These are phyloP conservation scores for Fusarium buxicola DNA, from an alignment of 2,329 filamentous ascomycete genomes.

Conservation along the genomic window DNA sequence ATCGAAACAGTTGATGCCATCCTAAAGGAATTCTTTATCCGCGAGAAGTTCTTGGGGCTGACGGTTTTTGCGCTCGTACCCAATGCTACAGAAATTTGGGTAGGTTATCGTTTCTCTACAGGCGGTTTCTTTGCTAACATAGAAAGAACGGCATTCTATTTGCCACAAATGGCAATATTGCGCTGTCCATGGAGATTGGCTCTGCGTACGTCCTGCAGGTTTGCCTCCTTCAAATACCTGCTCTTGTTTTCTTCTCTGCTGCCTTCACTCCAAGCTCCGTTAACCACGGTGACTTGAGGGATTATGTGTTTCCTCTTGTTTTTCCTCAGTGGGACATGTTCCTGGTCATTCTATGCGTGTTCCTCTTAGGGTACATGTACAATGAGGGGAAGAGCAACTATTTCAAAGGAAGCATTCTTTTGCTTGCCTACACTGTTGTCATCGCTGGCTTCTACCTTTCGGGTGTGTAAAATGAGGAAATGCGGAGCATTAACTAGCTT, in stretches of 20 bases:
- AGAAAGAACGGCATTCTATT: constrained; percentile 6
- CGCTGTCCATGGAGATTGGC: not conserved
- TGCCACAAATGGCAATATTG: not conserved
- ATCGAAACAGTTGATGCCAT: not conserved
- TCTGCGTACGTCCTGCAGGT: constrained; percentile 3
- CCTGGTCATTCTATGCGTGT: not conserved
- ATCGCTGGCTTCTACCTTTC: not conserved
- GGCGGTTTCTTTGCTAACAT: not conserved
- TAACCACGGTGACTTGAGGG: not conserved
- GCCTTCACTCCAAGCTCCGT: no score
- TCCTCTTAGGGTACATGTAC: not conserved
- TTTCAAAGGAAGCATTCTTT: constrained; percentile 6
- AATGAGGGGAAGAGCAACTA: constrained; percentile 3
- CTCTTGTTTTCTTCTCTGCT: constrained; percentile 4
- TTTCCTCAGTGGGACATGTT: constrained; percentile 11
- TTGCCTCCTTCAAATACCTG: constrained; percentile 5
- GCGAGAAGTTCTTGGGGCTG: not conserved
- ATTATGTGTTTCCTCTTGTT: not conserved
- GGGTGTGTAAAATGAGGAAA: not conserved
- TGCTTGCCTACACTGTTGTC: not conserved
- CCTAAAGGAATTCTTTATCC: not conserved
- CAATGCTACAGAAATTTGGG: constrained; percentile 2
- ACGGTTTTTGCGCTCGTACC: not conserved
- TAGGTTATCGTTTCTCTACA: not conserved
- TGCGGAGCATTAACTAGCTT: no score